Evolutionary conservation across 441 rosid genomes (phyloP).

Genomic region (Adansonia gregorii): DNA sequence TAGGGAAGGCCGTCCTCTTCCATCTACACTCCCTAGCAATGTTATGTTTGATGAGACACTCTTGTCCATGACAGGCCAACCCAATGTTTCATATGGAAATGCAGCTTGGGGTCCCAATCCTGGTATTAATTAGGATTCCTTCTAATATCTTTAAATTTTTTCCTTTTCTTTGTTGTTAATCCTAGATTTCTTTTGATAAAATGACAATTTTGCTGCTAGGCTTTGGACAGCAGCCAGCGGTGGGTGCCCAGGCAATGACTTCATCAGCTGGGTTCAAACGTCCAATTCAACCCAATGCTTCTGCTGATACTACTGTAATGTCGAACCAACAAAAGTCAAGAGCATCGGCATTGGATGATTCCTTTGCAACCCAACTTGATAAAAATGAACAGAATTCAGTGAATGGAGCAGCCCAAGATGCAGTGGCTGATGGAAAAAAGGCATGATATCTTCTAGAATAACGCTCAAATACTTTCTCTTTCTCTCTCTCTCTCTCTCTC

Average conservation of each 20-base stretch:
- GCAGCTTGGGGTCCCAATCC: constrained; percentile 74
- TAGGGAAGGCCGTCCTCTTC: constrained; percentile 92
- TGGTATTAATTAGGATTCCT: constrained; percentile 51
- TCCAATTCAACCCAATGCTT: constrained; percentile 53
- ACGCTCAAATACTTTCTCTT: background rate
- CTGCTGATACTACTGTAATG: constrained; percentile 43
- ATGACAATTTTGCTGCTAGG: constrained; percentile 48
- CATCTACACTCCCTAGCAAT: constrained; percentile 74
- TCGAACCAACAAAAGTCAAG: constrained; percentile 58
- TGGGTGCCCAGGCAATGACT: constrained; percentile 56
- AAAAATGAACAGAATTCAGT: constrained; percentile 45
- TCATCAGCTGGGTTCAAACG: constrained; percentile 76
- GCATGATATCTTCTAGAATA: constrained; percentile 36
- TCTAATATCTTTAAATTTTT: constrained; percentile 25
- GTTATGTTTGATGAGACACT: constrained; percentile 82
- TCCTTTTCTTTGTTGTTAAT: constrained; percentile 15
- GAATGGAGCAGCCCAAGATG: constrained; percentile 50
- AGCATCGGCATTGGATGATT: constrained; percentile 56
- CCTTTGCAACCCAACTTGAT: constrained; percentile 60
- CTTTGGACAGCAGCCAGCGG: constrained; percentile 69
- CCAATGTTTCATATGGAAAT: constrained; percentile 64
- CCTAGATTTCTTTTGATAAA: constrained; percentile 23
- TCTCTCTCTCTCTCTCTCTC: background rate
- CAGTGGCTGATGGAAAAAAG: constrained; percentile 61
- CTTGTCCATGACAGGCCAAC: constrained; percentile 79